A percentile compares a stretch with the other conserved stretches of the same genome.
These are phyloP conservation scores for Fusarium duplospermum DNA, from an alignment of 2,329 filamentous ascomycete species.

Conservation along the genomic window DNA sequence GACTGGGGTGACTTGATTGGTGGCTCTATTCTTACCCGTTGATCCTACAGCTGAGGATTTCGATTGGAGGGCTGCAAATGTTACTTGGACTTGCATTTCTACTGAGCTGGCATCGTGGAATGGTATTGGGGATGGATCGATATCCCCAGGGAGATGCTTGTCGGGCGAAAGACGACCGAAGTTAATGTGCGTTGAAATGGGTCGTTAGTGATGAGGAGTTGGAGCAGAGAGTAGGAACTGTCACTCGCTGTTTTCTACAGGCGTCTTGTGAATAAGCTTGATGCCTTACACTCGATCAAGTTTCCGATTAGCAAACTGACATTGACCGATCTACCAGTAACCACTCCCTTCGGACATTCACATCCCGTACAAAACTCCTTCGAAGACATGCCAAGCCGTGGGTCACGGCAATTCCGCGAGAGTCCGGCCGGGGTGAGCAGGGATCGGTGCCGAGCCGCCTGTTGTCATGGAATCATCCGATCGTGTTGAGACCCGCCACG, in stretches of 20 bases:
- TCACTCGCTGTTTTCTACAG: background rate
- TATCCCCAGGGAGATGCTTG: conserved; percentile 2
- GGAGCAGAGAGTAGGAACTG: background rate
- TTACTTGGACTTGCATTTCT: background rate
- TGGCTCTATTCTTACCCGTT: conserved; percentile 8
- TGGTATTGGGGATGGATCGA: background rate
- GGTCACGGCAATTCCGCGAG: background rate
- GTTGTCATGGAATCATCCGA: background rate
- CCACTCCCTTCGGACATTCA: background rate
- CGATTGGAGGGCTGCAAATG: background rate
- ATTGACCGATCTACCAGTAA: background rate
- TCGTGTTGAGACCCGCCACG: background rate
- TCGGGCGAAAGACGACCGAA: background rate
- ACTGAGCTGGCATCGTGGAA: background rate
- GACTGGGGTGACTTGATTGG: background rate
- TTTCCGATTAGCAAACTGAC: background rate
- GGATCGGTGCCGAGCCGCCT: background rate
- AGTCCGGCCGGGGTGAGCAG: background rate
- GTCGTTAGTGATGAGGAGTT: background rate
- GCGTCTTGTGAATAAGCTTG: background rate
- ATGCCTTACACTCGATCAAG: background rate
- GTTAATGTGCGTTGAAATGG: background rate
- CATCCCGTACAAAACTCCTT: background rate
- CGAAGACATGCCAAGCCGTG: background rate
- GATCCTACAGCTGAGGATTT: background rate